Evolutionary conservation across 129 eudicot genomes (phyloP), one percentile per base, ranked within the genome.

Genomic region (Erigeron canadensis): DNA sequence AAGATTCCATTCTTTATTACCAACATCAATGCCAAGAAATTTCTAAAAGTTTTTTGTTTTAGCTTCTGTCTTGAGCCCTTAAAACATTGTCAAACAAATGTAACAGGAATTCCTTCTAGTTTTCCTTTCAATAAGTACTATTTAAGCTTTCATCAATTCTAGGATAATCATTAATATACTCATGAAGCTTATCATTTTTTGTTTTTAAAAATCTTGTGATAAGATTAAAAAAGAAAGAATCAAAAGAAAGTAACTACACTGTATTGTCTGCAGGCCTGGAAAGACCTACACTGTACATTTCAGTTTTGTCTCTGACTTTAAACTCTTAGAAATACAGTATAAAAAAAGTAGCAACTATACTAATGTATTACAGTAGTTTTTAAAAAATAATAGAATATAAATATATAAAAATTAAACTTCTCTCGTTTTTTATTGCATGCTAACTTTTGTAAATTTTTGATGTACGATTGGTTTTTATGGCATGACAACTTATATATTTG

Each of bases 1-100:
- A 64, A 71, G 76, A 74, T 77, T 83, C 80, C 54, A 38, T 70
- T 73, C 21, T 50, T 66, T 67, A 39, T 22, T 72, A 85, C 74
- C 87, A 69, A 77, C 75, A 65, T 65, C 86, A 44, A 64, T 67
- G 82, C 60, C 78, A 70, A 28, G 34, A 28, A 28, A 28, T 28
- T 28, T 28, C 80, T 72, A 22, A 74, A 69, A 82, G 65, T 10
- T 70, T 70, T 40, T 8, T 39, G 5, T 55, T 16, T 38, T 50
- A 34, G 23, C 22, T 75, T 43, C 72, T 45, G 57, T 76, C 67
- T 76, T 76, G 80, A 76, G 80, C 80, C 75, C 60, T 56, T 56
- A 34, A 75, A 75, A 39, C 39, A 23, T 64, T 39, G 58, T 74
- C 64, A 38, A 43, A 8, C 65, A 17, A 42, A 11, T 16, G 34